These are phyloP conservation scores for Kodamaea derodonti DNA, from an alignment of 1,139 yeast genomes.

Conservation along the genomic window DNA sequence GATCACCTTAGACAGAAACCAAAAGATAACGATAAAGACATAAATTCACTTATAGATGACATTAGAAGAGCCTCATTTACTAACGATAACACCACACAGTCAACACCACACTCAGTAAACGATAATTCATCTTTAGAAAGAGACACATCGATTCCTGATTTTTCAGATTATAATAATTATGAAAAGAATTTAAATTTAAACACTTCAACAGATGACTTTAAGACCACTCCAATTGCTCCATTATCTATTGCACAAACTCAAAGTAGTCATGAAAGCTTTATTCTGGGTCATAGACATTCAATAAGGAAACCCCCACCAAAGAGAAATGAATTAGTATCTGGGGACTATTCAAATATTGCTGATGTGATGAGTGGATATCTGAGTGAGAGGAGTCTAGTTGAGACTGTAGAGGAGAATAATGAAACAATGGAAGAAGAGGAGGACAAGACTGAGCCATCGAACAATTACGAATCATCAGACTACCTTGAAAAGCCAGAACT, in stretches of 20 bases:
- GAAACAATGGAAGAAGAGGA: slow-evolving; percentile 1
- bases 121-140: slow-evolving; percentile 19
- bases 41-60: slow-evolving; percentile 36
- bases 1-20: slow-evolving; percentile 2
- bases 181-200: slow-evolving; percentile 2
- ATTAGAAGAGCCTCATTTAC: slow-evolving; percentile 23
- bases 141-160: slow-evolving; percentile 25
- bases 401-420: too few relatives aligned
- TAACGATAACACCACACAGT: slow-evolving; percentile 1
- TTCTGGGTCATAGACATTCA: slow-evolving; percentile 32
- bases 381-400: slow-evolving; percentile 8
- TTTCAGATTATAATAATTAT: slow-evolving; percentile 3
- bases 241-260: slow-evolving; percentile 19
- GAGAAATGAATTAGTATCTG: slow-evolving; percentile 21
- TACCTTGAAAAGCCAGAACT: slow-evolving; percentile 1
- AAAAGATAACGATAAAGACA: slow-evolving; percentile 29
- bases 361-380: slow-evolving; percentile 25
- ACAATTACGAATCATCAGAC: slow-evolving; percentile 1
- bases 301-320: slow-evolving; percentile 33
- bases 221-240: slow-evolving; percentile 31
- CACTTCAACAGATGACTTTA: slow-evolving; percentile 7
- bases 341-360: slow-evolving; percentile 25
- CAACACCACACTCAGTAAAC: neutral
- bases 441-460: slow-evolving; percentile 2
- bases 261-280: slow-evolving; percentile 27